These are phyloP conservation scores for Coemansia sp. DNA, from an alignment of 192 early-diverging fungal genomes.

Conservation along the genomic window DNA sequence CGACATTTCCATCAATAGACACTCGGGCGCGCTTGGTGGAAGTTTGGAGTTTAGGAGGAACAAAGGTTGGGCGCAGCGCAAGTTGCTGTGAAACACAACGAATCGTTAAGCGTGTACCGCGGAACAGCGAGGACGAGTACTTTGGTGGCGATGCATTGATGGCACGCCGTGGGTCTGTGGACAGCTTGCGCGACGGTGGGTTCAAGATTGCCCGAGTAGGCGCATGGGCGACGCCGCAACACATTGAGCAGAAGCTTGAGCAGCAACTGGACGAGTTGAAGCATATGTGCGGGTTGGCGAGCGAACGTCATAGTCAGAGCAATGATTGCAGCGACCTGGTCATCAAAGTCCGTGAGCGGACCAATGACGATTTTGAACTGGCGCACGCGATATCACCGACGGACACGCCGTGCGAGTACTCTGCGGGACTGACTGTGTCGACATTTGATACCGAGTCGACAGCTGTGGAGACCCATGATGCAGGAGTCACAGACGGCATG, in stretches of 20 bases:
- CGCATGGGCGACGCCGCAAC: constrained; percentile 15
- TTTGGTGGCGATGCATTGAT: neutral
- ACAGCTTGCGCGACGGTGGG: neutral
- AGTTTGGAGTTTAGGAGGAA: neutral
- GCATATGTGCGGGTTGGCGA: neutral
- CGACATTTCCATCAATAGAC: neutral
- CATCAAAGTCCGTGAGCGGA: too few relatives aligned
- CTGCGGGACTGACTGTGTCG: constrained; percentile 1
- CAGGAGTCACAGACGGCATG: neutral
- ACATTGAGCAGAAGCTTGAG: constrained; percentile 16
- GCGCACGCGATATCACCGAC: neutral
- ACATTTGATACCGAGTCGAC: neutral
- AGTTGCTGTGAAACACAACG: constrained; percentile 20
- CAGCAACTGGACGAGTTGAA: constrained; percentile 12
- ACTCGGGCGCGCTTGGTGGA: neutral
- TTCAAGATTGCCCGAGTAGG: constrained; percentile 14
- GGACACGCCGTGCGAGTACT: neutral
- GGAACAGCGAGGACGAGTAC: neutral
- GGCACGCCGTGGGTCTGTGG: neutral
- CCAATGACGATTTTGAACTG: neutral
- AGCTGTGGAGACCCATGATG: neutral
- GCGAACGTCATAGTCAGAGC: neutral
- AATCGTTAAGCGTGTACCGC: neutral
- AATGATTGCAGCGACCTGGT: too few relatives aligned
- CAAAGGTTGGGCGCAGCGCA: constrained; percentile 19